Evolutionary conservation across 1,284 basidiomycete genomes (phyloP), one percentile per base, ranked within the genome.

Genomic region (Tetrapyrgos nigripes): DNA sequence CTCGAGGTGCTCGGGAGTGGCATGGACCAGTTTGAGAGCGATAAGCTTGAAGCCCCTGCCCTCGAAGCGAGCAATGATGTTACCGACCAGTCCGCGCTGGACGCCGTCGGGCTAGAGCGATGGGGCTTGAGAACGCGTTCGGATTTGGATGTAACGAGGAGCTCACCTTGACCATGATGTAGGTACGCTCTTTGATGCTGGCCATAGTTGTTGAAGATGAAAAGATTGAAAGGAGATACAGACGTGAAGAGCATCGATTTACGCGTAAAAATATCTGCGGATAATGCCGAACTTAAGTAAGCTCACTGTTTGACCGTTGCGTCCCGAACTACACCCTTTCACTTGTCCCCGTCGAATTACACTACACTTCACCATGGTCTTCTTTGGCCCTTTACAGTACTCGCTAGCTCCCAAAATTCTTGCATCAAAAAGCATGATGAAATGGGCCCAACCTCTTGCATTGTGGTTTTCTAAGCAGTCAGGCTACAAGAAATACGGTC

Each of bases 21-120:
- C 85, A 53, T 89, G 86, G 62, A 87, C 87, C 71, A 96, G 82
- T 83, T 97, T 96, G 73, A 97, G 82, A 58, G 96, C 96, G 72
- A 89, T 82, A 68, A 96, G 88, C 83, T 97, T 96, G 89, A 89
- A 97, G 69, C 96, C 96, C 67, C 95, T 93, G 81, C 91, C 87
- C 85, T 98, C 96, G 79, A 98, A 98, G 70, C 96, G 88, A 72
- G 82, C 70, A 76, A 96, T 92, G 86, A 97, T 96, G 80, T 95
- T 91, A 75, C 96, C 96, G 75, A 97, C 86, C 80, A 98, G 92
- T 68, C 88, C 89, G 70, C 96, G 93, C 82, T 97, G 94, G 83
- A 98, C 96, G 76, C 96, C 96, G 81, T 98, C 96, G 71, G 96
- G 95, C 94, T 97, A 72, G 64, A 72, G 26, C 28, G 53, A 57